A percentile compares a stretch with the other conserved stretches of the same genome.
These are phyloP conservation scores for Xeromyces bisporus DNA, from an alignment of 495 filamentous ascomycete species.

Conservation along the genomic window DNA sequence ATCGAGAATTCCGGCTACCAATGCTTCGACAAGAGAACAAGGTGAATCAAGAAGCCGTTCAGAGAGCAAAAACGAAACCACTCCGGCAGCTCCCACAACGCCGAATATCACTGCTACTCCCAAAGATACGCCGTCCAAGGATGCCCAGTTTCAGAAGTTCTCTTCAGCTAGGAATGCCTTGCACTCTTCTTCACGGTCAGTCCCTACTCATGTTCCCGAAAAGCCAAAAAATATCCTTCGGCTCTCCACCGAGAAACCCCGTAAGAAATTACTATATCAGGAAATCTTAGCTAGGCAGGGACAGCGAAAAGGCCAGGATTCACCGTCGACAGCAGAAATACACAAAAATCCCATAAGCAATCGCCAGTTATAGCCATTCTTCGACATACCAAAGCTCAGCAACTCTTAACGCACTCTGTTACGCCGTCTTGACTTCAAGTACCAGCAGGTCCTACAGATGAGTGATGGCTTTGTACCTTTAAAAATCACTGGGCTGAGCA, in stretches of 20 bases:
- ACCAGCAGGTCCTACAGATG: too few species aligned
- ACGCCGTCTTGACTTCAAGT: too few species aligned
- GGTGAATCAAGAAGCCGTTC: too few species aligned
- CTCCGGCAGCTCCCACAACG: too few species aligned
- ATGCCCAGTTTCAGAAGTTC: neutral
- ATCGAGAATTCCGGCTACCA: too few species aligned
- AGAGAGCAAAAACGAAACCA: neutral
- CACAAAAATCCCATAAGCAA: neutral
- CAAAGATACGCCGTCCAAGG: neutral
- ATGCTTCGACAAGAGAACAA: too few species aligned
- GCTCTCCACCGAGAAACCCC: conserved; percentile 19
- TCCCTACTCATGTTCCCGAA: neutral
- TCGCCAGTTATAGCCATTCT: neutral
- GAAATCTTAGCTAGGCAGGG: conserved; percentile 18
- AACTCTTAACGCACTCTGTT: too few species aligned
- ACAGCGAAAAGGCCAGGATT: conserved; percentile 6
- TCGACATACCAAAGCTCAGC: too few species aligned
- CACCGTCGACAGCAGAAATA: conserved; percentile 3
- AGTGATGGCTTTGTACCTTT: too few species aligned
- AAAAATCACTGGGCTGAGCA: too few species aligned
- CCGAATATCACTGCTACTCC: neutral
- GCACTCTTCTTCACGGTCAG: conserved; percentile 1
- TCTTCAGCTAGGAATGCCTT: neutral
- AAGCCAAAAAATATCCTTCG: conserved; percentile 14
- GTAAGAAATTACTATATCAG: conserved; percentile 32